Evolutionary conservation across 2,329 filamentous ascomycete species (phyloP).

Genomic region (Paecilomyces fulvus): DNA sequence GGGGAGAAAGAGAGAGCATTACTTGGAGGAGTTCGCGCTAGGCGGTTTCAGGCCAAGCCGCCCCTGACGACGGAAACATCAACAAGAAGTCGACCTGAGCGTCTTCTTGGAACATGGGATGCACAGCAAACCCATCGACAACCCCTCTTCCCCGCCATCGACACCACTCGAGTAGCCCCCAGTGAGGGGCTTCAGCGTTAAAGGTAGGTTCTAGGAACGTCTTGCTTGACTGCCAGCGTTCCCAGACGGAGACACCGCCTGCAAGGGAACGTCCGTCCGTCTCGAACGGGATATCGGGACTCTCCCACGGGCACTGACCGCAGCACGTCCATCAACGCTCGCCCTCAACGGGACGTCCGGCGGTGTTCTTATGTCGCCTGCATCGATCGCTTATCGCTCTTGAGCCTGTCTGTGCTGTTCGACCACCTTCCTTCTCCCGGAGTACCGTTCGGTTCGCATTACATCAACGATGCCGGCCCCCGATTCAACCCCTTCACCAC

Average conservation of each 20-base stretch:
- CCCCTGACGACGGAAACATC: slow-evolving; percentile 1
- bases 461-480: slow-evolving; percentile 27
- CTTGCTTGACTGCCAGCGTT: not conserved
- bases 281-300: not conserved
- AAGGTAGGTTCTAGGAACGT: not conserved
- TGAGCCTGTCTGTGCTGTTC: not conserved
- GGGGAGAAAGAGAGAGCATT: not conserved
- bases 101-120: not conserved
- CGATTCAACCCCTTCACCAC: slow-evolving; percentile 30
- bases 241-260: not conserved
- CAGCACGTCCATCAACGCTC: slow-evolving; percentile 4
- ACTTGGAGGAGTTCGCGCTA: not conserved
- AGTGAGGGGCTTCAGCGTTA: not conserved
- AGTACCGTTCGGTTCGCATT: slow-evolving; percentile 5
- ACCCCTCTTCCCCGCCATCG: not conserved
- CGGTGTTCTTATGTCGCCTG: slow-evolving; percentile 5
- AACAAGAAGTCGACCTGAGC: not conserved
- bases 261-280: not conserved
- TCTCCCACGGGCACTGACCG: not conserved
- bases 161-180: not conserved
- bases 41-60: not conserved
- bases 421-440: not conserved
- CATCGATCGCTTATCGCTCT: not conserved
- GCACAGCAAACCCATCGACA: not conserved
- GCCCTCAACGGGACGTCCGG: slow-evolving; percentile 12